Base-by-base conservation (phyloP, 2,329 filamentous ascomycete genomes). In the Penicillium sp. region DNA sequence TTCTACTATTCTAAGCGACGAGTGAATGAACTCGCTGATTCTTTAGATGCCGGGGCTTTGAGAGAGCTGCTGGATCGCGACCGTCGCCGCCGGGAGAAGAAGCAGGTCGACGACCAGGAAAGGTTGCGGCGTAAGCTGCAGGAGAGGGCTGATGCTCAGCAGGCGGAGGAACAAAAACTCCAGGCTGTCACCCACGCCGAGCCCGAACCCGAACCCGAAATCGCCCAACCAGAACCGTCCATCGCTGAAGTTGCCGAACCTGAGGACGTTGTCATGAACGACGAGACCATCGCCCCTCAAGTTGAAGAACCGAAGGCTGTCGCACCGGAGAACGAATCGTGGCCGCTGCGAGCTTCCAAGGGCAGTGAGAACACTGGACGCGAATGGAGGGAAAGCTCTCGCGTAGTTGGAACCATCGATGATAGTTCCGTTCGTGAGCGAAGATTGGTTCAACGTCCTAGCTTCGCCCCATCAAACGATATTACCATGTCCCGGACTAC, bases 21-120 rank as follows among this genome's bases (percentile, higher is more conserved):
- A 35, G 83, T 89, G 45, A 84, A 87, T 58, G 83, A 85, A 44
- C 73, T 97, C 44, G 94, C 92, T 23, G 90, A 97, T 70, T 89
- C 90, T 58, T 81, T 99, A 54, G 91, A 91, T 75, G 89, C 94
- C 4, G 86, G 89, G 52, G 93, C 91, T 66, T 74, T 99, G 39
- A 85, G 93, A 58, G 90, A 96, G 70, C 81, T 97, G 31, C 89
- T 99, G 84, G 94, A 99, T 67, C 82, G 94, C 59, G 94, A 99
- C 69, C 83, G 88, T 64, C 85, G 93, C 67, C 84, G 94, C 57
- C 86, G 84, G 63, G 90, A 96, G 64, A 86, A 86, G 71, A 93
- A 90, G 75, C 84, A 83, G 53, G 82, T 85, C 61, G 87, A 86
- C 52, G 89, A 93, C 67, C 86, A 85, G 65, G 86, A 89, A 68